A percentile compares a stretch with the other conserved stretches of the same genome.
These are phyloP conservation scores for Diaporthe aspalathi DNA, from an alignment of 2,329 filamentous ascomycete species.

Conservation along the genomic window DNA sequence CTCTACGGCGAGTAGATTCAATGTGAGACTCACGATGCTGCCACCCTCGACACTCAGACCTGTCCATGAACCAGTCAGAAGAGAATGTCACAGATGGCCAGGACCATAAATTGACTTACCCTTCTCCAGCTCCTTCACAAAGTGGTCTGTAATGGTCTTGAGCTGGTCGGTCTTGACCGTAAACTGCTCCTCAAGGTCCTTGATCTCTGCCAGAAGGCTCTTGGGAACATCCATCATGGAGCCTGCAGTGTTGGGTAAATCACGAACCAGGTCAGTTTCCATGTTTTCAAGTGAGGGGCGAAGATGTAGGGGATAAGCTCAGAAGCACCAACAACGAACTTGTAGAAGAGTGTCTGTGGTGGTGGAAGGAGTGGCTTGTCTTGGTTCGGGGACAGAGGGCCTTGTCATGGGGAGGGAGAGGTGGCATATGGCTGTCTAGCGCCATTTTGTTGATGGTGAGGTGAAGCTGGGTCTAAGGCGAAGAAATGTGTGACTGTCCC, in stretches of 20 bases:
- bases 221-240: conserved; percentile 93
- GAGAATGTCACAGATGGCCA: neutral
- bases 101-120: conserved; percentile 60
- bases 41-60: conserved; percentile 88
- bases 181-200: conserved; percentile 85
- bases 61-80: conserved; percentile 49
- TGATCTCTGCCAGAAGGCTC: conserved; percentile 83
- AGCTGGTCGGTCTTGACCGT: conserved; percentile 81
- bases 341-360: conserved; percentile 32
- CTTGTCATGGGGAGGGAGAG: conserved; percentile 34
- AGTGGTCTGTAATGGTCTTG: conserved; percentile 91
- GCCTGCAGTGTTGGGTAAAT: conserved; percentile 61
- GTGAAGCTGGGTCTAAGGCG: no score
- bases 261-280: conserved; percentile 9
- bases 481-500: neutral
- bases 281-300: neutral
- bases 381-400: conserved; percentile 33
- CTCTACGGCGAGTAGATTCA: no score
- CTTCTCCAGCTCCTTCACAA: conserved; percentile 87
- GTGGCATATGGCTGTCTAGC: conserved; percentile 33
- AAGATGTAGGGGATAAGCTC: neutral
- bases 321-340: conserved; percentile 16
- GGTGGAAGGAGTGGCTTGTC: conserved; percentile 34
- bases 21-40: conserved; percentile 79
- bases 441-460: conserved; percentile 29